Base-by-base conservation (phyloP, 257 asterid genomes). In the Linderniella brevidens region DNA sequence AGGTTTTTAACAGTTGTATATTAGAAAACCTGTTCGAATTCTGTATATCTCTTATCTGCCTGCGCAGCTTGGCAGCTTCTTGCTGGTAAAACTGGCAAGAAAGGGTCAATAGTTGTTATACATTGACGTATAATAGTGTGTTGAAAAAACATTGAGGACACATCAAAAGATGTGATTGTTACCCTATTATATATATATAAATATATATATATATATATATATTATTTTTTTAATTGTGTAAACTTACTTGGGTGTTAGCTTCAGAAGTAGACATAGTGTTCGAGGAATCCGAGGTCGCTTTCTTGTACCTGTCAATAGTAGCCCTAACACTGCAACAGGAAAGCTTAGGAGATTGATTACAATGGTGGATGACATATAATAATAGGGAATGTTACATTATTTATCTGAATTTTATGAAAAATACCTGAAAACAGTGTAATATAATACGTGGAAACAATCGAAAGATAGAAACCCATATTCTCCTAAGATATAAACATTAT, bases 261-360 rank as follows among this genome's bases (percentile, higher is more conserved):
- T 77, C 95, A 59, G 95, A 77, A 17, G 86, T 67, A 64, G 92
- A 70, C 17, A 80, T 86, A 38, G 80, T 16, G 53, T 49, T 70
- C 18, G 92, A 35, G 52, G 90, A 72, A 70, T 80, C 86, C 48
- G 79, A 56, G 59, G 67, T 57, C 20, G 84, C 78, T 71, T 80
- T 84, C 84, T 80, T 84, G 74, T 80, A 84, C 75, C 80, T 75
- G 9, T 84, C 95, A 65, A 84, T 84, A 16, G 93, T 84, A 25
- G 68, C 90, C 78, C 80, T 67, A 49, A 84, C 95, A 67, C 95
- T 84, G 76, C 64, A 78, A 43, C 36, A 50, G 35, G 32, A 45
- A 11, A 40, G 36, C 11, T 41, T 38, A 9, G 35, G 15, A n/a
- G n/a, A 13, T 60, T 20, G 16, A 19, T 35, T 11, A 16, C 14